phyloP scores from a whole-genome alignment of 495 filamentous ascomycete genomes.

The Xylaria cubensis region DNA sequence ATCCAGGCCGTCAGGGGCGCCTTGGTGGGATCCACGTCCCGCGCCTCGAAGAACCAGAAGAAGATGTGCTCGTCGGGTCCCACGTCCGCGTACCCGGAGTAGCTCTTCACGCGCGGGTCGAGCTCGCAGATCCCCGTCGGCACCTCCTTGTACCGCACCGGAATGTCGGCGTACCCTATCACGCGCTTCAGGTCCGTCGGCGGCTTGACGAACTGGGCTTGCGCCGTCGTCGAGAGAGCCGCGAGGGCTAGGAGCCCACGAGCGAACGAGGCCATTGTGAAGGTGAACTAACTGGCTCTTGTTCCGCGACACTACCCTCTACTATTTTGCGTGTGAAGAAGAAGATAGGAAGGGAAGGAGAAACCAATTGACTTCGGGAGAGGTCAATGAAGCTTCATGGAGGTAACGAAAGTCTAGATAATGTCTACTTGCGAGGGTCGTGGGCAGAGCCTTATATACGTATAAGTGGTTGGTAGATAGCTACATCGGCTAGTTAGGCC shows the following conservation, averaged over 20 bases:
- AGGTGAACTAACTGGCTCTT: background rate
- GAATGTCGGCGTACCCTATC: conserved; percentile 58
- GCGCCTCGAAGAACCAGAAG: conserved; percentile 70
- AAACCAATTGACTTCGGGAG: background rate
- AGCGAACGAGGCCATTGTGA: conserved; percentile 35
- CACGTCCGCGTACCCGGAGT: conserved; percentile 71
- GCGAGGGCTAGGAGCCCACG: conserved; percentile 36
- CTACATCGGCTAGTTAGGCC: conserved; percentile 6
- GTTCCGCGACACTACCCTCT: background rate
- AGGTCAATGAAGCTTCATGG: conserved; percentile 7
- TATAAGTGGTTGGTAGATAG: background rate
- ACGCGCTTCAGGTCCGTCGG: conserved; percentile 60
- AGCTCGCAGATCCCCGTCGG: conserved; percentile 70
- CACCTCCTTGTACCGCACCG: conserved; percentile 67
- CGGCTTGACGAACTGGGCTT: conserved; percentile 65
- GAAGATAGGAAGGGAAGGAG: background rate
- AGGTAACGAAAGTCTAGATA: background rate
- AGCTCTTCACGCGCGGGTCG: conserved; percentile 68
- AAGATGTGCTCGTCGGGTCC: conserved; percentile 67
- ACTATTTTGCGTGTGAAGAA: background rate
- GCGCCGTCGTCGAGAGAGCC: conserved; percentile 22
- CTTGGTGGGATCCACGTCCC: conserved; percentile 56
- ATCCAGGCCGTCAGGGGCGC: conserved; percentile 70
- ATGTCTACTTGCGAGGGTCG: background rate
- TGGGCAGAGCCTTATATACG: background rate